phyloP scores from a whole-genome alignment of 1,284 basidiomycete genomes.

The Anthracocystis setariae region DNA sequence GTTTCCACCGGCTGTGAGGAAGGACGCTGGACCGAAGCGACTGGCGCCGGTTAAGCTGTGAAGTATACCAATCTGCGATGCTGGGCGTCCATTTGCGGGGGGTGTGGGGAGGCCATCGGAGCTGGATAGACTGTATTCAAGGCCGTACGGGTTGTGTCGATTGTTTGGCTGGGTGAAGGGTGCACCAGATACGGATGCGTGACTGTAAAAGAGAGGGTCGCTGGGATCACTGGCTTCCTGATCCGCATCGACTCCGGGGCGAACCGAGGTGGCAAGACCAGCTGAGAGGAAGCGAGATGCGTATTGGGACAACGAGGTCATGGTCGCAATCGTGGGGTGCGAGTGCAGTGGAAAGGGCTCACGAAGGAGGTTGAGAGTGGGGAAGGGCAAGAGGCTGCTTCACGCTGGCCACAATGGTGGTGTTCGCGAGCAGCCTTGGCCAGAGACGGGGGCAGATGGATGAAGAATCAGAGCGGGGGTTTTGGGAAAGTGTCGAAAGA shows the following conservation, averaged over 20 bases:
- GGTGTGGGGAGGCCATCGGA: conserved; percentile 51
- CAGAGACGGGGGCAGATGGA: too few species aligned
- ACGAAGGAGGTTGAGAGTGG: background rate
- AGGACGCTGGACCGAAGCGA: conserved; percentile 45
- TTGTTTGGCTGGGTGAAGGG: conserved; percentile 42
- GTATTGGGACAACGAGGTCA: conserved; percentile 54
- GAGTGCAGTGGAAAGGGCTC: background rate
- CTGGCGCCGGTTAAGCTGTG: conserved; percentile 49
- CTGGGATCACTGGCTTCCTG: conserved; percentile 37
- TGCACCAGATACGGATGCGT: conserved; percentile 38
- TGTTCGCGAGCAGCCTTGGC: conserved; percentile 36
- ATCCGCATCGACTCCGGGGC: conserved; percentile 39
- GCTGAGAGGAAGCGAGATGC: conserved; percentile 53
- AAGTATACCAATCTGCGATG: conserved; percentile 38
- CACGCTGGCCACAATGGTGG: conserved; percentile 12
- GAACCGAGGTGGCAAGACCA: conserved; percentile 25
- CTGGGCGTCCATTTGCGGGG: conserved; percentile 22
- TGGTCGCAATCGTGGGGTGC: background rate
- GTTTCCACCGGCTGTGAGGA: conserved; percentile 23
- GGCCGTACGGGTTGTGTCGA: conserved; percentile 41
- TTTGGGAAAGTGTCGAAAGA: too few species aligned
- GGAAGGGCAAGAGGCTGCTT: conserved; percentile 15
- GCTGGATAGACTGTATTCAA: conserved; percentile 51
- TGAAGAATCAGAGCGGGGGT: too few species aligned
- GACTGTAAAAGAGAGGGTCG: conserved; percentile 51